Evolutionary conservation across 345 rosid genomes (phyloP).

Genomic region (Mercurialis annua): DNA sequence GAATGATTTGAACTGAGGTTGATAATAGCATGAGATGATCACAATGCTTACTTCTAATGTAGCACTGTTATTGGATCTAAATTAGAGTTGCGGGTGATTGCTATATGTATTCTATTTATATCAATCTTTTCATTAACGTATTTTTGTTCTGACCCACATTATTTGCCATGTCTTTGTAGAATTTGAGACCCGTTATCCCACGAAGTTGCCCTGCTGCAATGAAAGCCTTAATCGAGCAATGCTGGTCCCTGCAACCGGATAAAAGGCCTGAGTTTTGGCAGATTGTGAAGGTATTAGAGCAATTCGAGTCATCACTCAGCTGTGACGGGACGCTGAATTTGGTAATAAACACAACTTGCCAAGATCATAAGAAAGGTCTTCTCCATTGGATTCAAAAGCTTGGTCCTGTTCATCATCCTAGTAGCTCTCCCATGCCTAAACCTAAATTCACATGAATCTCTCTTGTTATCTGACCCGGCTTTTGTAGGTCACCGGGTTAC

Average conservation of each 20-base stretch:
- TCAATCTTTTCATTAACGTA: not conserved
- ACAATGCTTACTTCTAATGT: not conserved
- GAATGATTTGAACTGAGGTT: not conserved
- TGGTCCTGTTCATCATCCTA: slow-evolving; percentile 49
- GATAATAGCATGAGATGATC: not conserved
- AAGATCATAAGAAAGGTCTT: slow-evolving; percentile 77
- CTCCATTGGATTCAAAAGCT: slow-evolving; percentile 90
- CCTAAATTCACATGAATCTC: slow-evolving; percentile 57
- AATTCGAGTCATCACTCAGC: slow-evolving; percentile 61
- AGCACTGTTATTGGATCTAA: not conserved
- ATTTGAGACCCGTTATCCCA: slow-evolving; percentile 77
- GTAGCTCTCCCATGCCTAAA: slow-evolving; percentile 44
- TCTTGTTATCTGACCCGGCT: slow-evolving; percentile 25
- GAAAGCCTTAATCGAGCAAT: slow-evolving; percentile 85
- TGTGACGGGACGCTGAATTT: slow-evolving; percentile 64
- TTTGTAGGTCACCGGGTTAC: slow-evolving; percentile 35
- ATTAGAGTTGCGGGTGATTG: not conserved
- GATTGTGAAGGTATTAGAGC: slow-evolving; percentile 82
- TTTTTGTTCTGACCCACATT: not conserved
- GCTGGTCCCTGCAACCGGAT: slow-evolving; percentile 84
- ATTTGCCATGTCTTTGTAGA: slow-evolving; percentile 38
- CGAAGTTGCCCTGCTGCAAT: slow-evolving; percentile 65
- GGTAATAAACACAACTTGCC: slow-evolving; percentile 38
- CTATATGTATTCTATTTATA: not conserved
- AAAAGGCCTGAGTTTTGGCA: slow-evolving; percentile 97